phyloP scores from a whole-genome alignment of 495 filamentous ascomycete genomes.

The Trypethelium eluteriae region DNA sequence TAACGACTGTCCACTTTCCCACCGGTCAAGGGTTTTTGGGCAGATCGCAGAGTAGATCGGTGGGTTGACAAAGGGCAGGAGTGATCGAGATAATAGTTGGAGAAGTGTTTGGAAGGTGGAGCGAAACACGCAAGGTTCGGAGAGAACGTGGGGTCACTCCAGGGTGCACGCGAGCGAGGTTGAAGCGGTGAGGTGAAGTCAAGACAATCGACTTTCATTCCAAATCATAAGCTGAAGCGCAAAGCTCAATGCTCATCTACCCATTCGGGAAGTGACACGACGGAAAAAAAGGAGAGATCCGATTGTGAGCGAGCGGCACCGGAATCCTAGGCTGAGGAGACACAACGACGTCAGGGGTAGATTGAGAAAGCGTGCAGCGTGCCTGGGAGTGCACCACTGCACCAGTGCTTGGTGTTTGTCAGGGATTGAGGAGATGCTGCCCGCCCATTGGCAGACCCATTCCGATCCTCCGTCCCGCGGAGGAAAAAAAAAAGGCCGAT shows the following conservation, averaged over 20 bases:
- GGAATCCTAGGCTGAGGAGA: neutral
- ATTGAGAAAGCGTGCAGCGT: neutral
- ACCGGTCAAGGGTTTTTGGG: neutral
- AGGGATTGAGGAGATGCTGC: neutral
- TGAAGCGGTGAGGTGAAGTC: neutral
- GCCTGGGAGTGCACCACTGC: no score
- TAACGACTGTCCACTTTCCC: neutral
- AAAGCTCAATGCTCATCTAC: neutral
- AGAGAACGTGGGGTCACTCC: neutral
- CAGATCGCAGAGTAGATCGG: neutral
- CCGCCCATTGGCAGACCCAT: slow-evolving; percentile 2
- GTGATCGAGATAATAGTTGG: neutral
- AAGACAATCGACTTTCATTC: neutral
- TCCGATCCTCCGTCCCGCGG: neutral
- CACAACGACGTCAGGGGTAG: neutral
- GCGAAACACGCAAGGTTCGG: neutral
- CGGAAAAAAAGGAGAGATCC: neutral
- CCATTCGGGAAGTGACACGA: neutral
- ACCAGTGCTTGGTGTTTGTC: neutral
- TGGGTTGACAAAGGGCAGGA: neutral
- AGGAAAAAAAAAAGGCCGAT: neutral
- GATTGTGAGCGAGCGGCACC: neutral
- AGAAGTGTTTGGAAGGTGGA: neutral
- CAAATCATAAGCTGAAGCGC: neutral
- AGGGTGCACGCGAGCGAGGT: neutral